Base-by-base conservation (phyloP, 768 basidiomycete genomes). In the Suillus alpinus region DNA sequence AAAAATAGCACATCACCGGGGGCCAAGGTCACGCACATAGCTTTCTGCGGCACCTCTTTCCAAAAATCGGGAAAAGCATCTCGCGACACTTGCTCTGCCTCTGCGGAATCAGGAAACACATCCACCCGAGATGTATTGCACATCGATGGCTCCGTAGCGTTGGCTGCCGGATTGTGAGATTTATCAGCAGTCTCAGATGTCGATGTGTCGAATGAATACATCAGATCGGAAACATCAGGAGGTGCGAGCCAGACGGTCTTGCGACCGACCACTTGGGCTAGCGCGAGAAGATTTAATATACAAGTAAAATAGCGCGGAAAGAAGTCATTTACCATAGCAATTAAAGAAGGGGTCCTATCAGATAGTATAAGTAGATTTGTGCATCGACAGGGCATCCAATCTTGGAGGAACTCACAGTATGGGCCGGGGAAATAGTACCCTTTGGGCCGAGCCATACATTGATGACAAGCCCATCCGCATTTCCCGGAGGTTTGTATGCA, bases 181-280 rank as follows among this genome's bases (percentile, higher is more conserved):
- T 62, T 62, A 58, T 69, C 65, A 10, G 58, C n/a, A 9, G 47
- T 47, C 39, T 41, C 59, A 23, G 62, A 43, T 26, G 66, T 36
- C 32, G 65, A 57, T n/a, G 70, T 61, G 3, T 74, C 68, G 64
- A 76, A 83, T 1, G 86, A 78, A 67, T 87, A 83, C 91, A 98
- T 89, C 50, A 70, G 79, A 2, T 77, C 34, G 20, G 81, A 76
- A 34, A 76, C 68, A 3, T 72, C 66, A 8, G 94, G 91, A 6
- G 93, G 90, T 0, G 95, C 93, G 57, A 98, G 78, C 94, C 96
- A 98, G 26, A 98, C 84, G 6, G 87, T 91, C 76, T 98, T 98
- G 32, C 78, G 75, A 31, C 97, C 96, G 14, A 92, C 87, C 6
- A 97, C 82, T 78, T 98, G 97, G 0, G 88, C 94, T 95, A 53